Percentiles rank a stretch among this genome's conserved stretches.
Evolutionary conservation across 75 land plant species (phyloP).

Genomic region (Isoetes taiwanensis): DNA sequence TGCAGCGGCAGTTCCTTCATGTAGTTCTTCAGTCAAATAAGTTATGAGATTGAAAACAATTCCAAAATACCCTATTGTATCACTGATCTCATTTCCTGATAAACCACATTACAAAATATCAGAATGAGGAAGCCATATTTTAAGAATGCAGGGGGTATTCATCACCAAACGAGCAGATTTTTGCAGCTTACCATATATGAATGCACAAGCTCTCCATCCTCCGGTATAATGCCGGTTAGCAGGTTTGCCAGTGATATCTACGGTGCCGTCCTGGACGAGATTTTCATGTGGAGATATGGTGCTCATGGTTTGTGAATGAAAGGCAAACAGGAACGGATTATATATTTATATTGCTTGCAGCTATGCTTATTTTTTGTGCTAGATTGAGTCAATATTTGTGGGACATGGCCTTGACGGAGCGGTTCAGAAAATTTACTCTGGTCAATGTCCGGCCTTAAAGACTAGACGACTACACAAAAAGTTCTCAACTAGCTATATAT

Average conservation of each 20-base stretch:
- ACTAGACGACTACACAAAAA: too few relatives aligned
- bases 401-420: too few relatives aligned
- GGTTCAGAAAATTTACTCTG: too few relatives aligned
- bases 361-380: too few relatives aligned
- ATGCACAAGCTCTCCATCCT: background rate
- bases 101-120: background rate
- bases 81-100: background rate
- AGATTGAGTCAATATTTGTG: too few relatives aligned
- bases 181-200: background rate
- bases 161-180: too few relatives aligned
- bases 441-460: too few relatives aligned
- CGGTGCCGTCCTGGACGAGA: background rate
- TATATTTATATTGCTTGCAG: too few relatives aligned
- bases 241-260: background rate
- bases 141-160: background rate
- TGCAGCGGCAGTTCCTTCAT: constrained; percentile 19
- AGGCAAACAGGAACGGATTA: too few relatives aligned
- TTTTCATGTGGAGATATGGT: too few relatives aligned
- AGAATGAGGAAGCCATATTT: background rate
- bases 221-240: constrained; percentile 3
- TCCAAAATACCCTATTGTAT: constrained; percentile 9
- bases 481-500: too few relatives aligned
- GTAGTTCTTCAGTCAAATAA: constrained; percentile 20
- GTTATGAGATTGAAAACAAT: constrained; percentile 23
- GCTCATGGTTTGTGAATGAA: too few relatives aligned